Conservation (phyloP, 2,329 filamentous ascomycete species). For the Cercospora sojina region DNA sequence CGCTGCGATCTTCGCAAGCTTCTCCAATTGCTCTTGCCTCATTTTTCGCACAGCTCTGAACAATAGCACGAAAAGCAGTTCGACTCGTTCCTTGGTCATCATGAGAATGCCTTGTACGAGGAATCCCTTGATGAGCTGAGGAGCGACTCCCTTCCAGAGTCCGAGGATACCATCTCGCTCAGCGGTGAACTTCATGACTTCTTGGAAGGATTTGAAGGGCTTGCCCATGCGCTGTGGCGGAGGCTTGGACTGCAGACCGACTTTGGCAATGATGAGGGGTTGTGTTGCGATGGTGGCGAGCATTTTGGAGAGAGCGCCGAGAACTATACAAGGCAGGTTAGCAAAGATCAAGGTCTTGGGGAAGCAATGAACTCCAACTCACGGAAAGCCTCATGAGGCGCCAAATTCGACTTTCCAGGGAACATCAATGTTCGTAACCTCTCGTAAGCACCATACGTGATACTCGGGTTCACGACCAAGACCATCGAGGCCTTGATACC, state of each 20-base stretch:
- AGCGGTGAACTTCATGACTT: slow-evolving; percentile 93
- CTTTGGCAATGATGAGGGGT: slow-evolving; percentile 95
- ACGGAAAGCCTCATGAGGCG: slow-evolving; percentile 88
- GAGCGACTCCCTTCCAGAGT: slow-evolving; percentile 96
- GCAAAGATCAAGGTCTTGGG: too few relatives aligned
- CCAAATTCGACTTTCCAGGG: slow-evolving; percentile 71
- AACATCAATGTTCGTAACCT: slow-evolving; percentile 76
- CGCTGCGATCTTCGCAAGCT: slow-evolving; percentile 63
- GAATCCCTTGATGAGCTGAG: slow-evolving; percentile 89
- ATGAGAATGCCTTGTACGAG: slow-evolving; percentile 94
- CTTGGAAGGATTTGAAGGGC: slow-evolving; percentile 87
- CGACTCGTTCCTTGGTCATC: slow-evolving; percentile 98
- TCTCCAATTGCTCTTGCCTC: slow-evolving; percentile 67
- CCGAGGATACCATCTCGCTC: slow-evolving; percentile 78
- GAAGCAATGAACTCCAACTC: slow-evolving; percentile 50
- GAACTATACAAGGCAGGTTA: slow-evolving; percentile 58
- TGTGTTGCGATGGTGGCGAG: slow-evolving; percentile 90
- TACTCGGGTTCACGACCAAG: slow-evolving; percentile 91
- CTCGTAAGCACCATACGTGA: slow-evolving; percentile 97
- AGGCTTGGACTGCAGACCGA: slow-evolving; percentile 90
- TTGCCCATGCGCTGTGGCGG: slow-evolving; percentile 81
- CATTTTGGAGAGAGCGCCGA: slow-evolving; percentile 90
- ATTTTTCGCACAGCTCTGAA: slow-evolving; percentile 76
- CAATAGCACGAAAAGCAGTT: slow-evolving; percentile 81
- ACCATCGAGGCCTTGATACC: slow-evolving; percentile 95